Conservation (phyloP, 2,329 filamentous ascomycete species). For the Nigrospora osmanthi region DNA sequence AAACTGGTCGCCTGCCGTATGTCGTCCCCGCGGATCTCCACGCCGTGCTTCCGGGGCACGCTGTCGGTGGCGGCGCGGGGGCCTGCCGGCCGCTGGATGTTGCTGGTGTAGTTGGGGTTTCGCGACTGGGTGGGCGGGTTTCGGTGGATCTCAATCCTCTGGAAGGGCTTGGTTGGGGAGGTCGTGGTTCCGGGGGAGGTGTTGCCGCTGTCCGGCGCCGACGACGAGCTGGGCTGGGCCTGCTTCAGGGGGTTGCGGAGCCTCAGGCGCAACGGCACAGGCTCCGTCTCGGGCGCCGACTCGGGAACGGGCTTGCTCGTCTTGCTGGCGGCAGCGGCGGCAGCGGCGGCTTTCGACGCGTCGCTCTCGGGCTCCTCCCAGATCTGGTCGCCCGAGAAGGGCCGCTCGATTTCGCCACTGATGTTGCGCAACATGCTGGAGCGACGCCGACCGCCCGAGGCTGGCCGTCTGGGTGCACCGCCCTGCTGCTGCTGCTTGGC, state of each 20-base stretch:
- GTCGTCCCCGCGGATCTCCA: constrained; percentile 79
- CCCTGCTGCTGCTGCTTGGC: not conserved
- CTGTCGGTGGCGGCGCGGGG: constrained; percentile 24
- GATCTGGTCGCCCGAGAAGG: constrained; percentile 72
- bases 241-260: constrained; percentile 58
- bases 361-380: constrained; percentile 76
- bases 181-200: constrained; percentile 26
- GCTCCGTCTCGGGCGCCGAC: constrained; percentile 11
- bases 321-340: not conserved
- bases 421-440: constrained; percentile 63
- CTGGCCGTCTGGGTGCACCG: constrained; percentile 13
- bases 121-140: constrained; percentile 79
- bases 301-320: constrained; percentile 3
- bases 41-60: constrained; percentile 62
- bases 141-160: constrained; percentile 67
- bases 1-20: constrained; percentile 88
- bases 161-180: constrained; percentile 30
- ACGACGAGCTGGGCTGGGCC: constrained; percentile 42
- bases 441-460: constrained; percentile 41
- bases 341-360: constrained; percentile 12
- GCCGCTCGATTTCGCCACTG: constrained; percentile 58
- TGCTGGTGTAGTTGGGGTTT: constrained; percentile 72
- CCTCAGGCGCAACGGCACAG: constrained; percentile 46
- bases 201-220: constrained; percentile 7
- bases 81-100: constrained; percentile 33